Evolutionary conservation across 176 grass and related monocot species (phyloP).

Genomic region (Phragmites australis): DNA sequence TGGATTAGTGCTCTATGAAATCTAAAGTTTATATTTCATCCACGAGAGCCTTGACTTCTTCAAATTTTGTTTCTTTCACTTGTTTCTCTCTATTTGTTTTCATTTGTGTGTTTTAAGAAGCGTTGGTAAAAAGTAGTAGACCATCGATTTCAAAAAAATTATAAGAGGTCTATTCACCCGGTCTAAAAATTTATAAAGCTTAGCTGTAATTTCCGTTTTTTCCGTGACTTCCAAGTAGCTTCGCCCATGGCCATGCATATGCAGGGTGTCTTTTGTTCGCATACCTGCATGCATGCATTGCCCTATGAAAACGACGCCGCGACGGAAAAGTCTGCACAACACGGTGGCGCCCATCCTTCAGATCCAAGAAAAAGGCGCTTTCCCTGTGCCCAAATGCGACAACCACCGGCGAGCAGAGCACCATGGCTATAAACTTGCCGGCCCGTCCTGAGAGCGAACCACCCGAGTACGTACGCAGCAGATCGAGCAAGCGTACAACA

Average conservation of each 20-base stretch:
- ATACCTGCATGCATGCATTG: not conserved
- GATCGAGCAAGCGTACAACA: not conserved
- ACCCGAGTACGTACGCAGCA: not conserved
- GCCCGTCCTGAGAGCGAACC: not conserved
- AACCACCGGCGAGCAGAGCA: not conserved
- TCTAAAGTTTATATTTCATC: too few relatives aligned
- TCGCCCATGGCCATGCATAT: not conserved
- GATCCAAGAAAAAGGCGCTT: conserved; percentile 43
- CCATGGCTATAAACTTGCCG: not conserved
- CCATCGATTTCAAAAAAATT: too few relatives aligned
- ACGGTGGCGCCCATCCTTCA: conserved; percentile 33
- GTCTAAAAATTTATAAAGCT: too few relatives aligned
- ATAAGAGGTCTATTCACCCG: too few relatives aligned
- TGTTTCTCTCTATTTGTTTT: too few relatives aligned
- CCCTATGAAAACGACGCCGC: conserved; percentile 25
- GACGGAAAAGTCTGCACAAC: not conserved
- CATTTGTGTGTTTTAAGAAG: too few relatives aligned
- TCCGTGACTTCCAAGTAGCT: too few relatives aligned
- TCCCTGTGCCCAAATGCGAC: not conserved
- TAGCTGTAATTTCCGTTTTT: too few relatives aligned
- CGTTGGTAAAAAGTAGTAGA: too few relatives aligned
- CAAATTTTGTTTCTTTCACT: too few relatives aligned
- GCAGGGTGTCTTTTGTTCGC: not conserved
- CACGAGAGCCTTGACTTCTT: too few relatives aligned
- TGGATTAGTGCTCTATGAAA: too few relatives aligned